Conservation (phyloP, 1,284 basidiomycete genomes). For the Inonotus obliquus region DNA sequence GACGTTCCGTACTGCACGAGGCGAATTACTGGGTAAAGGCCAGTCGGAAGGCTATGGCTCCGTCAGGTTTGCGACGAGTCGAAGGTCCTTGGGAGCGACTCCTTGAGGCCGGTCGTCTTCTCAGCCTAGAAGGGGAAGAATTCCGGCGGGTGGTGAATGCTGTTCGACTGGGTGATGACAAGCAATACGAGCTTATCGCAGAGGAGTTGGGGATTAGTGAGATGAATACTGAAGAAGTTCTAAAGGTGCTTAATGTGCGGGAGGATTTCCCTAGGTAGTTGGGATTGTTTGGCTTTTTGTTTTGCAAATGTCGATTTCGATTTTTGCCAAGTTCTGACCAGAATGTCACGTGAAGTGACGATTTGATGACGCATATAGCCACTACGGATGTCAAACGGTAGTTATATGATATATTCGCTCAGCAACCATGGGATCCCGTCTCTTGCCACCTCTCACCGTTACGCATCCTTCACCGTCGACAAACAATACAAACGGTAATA, state of each 20-base stretch:
- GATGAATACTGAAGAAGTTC: constrained; percentile 49
- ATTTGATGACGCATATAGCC: constrained; percentile 5
- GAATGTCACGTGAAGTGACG: background rate
- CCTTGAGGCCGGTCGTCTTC: constrained; percentile 59
- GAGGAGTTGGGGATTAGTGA: constrained; percentile 45
- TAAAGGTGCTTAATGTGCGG: constrained; percentile 44
- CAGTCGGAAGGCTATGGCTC: constrained; percentile 52
- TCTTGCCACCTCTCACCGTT: background rate
- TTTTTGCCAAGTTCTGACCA: background rate
- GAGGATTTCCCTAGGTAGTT: constrained; percentile 29
- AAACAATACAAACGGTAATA: background rate
- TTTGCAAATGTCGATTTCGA: background rate
- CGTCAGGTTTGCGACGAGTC: constrained; percentile 37
- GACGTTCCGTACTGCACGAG: constrained; percentile 56
- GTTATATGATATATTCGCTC: background rate
- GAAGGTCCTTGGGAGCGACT: constrained; percentile 73
- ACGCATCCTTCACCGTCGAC: background rate
- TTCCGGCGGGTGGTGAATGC: constrained; percentile 41
- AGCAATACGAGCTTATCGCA: constrained; percentile 37
- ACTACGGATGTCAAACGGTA: background rate
- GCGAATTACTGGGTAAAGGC: constrained; percentile 78
- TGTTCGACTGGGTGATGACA: constrained; percentile 34
- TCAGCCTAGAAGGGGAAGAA: constrained; percentile 51
- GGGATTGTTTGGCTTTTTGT: background rate
- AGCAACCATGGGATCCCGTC: background rate